Conservation (phyloP, 202 grass and related monocot species). For the Miscanthus sacchariflorus region DNA sequence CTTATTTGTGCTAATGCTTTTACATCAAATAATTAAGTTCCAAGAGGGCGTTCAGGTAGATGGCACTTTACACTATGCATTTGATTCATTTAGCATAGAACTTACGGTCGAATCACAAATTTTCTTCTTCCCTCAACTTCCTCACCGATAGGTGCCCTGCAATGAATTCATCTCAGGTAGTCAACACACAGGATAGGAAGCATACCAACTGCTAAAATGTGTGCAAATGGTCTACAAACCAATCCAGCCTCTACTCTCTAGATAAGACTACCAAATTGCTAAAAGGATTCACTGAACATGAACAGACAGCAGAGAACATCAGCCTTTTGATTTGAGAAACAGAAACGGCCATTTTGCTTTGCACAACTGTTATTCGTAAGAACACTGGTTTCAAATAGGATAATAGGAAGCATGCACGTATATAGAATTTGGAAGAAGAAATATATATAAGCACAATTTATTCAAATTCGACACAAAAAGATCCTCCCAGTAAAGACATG, state of each 20-base stretch:
- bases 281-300: conserved; percentile 13
- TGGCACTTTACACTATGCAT: not conserved
- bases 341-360: not conserved
- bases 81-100: conserved; percentile 25
- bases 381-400: conserved; percentile 20
- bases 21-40: not conserved
- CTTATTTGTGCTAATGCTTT: conserved; percentile 7
- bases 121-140: conserved; percentile 89
- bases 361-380: not conserved
- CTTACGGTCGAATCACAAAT: conserved; percentile 98
- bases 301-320: not conserved
- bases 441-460: not conserved
- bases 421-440: conserved; percentile 19
- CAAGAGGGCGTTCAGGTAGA: not conserved
- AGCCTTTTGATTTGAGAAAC: conserved; percentile 21
- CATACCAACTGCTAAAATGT: not conserved
- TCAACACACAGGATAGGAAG: not conserved
- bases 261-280: not conserved
- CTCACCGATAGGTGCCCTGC: conserved; percentile 87
- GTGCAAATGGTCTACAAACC: not conserved
- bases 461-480: conserved; percentile 13
- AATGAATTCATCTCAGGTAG: conserved; percentile 34
- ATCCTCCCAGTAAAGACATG: conserved; percentile 23
- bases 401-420: not conserved
- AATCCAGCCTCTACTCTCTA: not conserved